Percentiles rank a stretch among this genome's conserved stretches.
phyloP scores from a whole-genome alignment of 495 filamentous ascomycete species.

The Aspergillus steynii region DNA sequence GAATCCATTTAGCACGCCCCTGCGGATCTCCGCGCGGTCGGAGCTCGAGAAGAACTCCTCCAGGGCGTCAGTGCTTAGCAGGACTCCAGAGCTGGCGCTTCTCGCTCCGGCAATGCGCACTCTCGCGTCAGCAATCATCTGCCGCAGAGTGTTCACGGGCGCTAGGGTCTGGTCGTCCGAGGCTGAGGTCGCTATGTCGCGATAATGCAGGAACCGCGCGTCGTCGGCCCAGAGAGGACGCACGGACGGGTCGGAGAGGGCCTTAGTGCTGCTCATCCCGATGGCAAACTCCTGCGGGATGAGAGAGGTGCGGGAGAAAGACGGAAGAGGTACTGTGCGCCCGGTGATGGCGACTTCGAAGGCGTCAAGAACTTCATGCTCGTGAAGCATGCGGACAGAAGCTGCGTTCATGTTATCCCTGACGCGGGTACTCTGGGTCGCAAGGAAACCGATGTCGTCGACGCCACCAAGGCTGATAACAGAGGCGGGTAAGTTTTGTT shows the following conservation, averaged over 20 bases:
- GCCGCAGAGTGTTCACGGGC: neutral
- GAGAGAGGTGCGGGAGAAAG: neutral
- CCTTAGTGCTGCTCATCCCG: neutral
- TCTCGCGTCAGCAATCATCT: neutral
- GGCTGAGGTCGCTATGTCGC: neutral
- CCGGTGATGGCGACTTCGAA: neutral
- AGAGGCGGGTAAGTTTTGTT: conserved; percentile 27
- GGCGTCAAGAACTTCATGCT: neutral
- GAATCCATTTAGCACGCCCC: neutral
- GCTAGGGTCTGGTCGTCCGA: neutral
- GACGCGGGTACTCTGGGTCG: neutral
- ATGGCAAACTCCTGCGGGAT: neutral
- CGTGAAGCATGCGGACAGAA: neutral
- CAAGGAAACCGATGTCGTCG: conserved; percentile 28
- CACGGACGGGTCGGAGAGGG: neutral
- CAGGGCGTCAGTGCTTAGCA: no score
- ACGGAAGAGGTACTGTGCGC: neutral
- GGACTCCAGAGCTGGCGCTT: no score
- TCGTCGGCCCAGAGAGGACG: neutral
- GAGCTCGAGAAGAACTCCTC: neutral
- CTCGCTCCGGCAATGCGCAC: neutral
- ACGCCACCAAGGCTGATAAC: conserved; percentile 34
- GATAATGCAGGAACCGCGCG: neutral
- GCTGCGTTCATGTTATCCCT: neutral
- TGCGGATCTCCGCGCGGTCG: neutral